Evolutionary conservation across 129 eudicot species (phyloP).

Genomic region (Centaurea solstitialis): DNA sequence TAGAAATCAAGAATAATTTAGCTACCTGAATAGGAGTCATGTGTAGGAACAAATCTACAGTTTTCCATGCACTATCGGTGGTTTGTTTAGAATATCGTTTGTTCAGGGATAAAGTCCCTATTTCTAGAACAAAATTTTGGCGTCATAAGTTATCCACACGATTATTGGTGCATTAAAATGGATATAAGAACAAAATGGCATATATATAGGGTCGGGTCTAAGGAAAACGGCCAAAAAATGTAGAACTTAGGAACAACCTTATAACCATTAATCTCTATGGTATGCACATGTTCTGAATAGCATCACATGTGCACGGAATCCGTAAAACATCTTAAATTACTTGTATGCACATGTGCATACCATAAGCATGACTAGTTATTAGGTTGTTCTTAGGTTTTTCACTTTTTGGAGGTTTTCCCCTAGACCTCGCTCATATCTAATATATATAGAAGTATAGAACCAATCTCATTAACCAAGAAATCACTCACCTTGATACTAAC

Average conservation of each 20-base stretch:
- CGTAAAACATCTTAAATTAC: too few species aligned
- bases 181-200: not conserved
- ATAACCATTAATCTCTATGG: too few species aligned
- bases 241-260: not conserved
- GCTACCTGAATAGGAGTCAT: slow-evolving; percentile 4
- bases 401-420: not conserved
- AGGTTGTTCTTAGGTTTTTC: not conserved
- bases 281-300: not conserved
- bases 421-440: not conserved
- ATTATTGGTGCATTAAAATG: not conserved
- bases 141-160: not conserved
- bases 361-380: too few species aligned
- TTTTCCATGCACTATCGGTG: not conserved
- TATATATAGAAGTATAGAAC: too few species aligned
- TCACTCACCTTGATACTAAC: slow-evolving; percentile 78
- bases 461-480: not conserved
- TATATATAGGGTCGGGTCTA: not conserved
- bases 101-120: not conserved
- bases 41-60: not conserved
- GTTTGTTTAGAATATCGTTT: not conserved
- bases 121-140: not conserved
- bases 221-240: not conserved
- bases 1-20: not conserved
- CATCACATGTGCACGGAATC: not conserved
- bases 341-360: not conserved